Conservation (phyloP, 108 stramenopile genomes). For the Stephanodiscus minutulus region DNA sequence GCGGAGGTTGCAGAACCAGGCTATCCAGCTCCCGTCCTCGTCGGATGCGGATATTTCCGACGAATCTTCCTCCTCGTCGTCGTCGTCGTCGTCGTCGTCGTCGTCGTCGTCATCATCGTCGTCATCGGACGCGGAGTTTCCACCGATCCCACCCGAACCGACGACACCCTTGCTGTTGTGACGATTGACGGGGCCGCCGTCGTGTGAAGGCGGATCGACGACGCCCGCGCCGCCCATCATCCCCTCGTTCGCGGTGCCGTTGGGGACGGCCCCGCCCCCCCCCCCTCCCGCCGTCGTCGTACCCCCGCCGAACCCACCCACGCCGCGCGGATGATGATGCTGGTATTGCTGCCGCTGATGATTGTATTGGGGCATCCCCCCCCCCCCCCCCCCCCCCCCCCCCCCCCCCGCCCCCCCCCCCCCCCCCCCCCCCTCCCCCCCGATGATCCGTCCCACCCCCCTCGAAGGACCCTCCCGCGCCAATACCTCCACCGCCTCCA, state of each 20-base stretch:
- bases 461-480: neutral
- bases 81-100: constrained; percentile 65
- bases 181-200: neutral
- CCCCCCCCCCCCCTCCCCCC: neutral
- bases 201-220: neutral
- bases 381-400: neutral
- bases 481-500: neutral
- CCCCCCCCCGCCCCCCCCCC: neutral
- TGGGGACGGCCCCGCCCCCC: constrained; percentile 1
- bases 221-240: constrained; percentile 2
- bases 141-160: neutral
- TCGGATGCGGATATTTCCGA: constrained; percentile 86
- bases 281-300: neutral
- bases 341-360: neutral
- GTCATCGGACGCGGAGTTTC: constrained; percentile 11
- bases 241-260: neutral
- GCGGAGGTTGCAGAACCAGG: constrained; percentile 96
- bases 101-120: constrained; percentile 39
- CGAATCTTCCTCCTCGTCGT: constrained; percentile 83
- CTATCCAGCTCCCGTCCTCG: constrained; percentile 97
- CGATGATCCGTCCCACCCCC: neutral
- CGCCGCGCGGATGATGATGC: too few relatives aligned
- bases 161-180: neutral
- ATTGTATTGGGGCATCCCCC: neutral
- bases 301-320: neutral